Percentiles rank a stretch among this genome's conserved stretches.
Conservation (phyloP, 805 yeast genomes). For the Saccharomycopsis microspora region DNA sequence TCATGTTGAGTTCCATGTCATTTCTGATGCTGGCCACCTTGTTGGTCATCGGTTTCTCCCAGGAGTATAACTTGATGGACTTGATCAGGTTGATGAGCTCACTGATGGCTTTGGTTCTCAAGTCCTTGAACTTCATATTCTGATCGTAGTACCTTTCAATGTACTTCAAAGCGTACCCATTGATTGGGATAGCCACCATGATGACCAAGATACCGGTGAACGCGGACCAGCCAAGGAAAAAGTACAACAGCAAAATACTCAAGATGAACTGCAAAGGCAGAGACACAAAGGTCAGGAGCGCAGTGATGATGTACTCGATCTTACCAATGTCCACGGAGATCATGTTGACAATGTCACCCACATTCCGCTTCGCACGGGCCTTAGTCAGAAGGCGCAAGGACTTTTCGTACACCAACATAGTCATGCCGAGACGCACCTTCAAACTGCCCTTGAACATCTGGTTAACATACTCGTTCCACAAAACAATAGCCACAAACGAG, state of each 20-base stretch:
- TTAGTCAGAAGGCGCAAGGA: slow-evolving; percentile 57
- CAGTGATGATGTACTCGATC: slow-evolving; percentile 46
- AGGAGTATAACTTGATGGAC: slow-evolving; percentile 54
- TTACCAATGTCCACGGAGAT: slow-evolving; percentile 68
- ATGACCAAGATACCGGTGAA: slow-evolving; percentile 45
- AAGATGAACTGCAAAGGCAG: slow-evolving; percentile 47
- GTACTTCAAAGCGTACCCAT: slow-evolving; percentile 34
- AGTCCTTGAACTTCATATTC: slow-evolving; percentile 55
- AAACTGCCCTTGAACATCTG: slow-evolving; percentile 49
- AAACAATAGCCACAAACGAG: slow-evolving; percentile 47
- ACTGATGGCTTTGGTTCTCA: slow-evolving; percentile 44
- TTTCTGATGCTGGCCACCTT: slow-evolving; percentile 44
- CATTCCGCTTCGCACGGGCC: slow-evolving; percentile 44
- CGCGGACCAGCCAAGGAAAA: slow-evolving; percentile 46
- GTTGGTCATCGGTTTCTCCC: slow-evolving; percentile 55
- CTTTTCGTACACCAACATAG: slow-evolving; percentile 60
- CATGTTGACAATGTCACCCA: slow-evolving; percentile 74
- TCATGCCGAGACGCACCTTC: slow-evolving; percentile 47
- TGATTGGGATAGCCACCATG: slow-evolving; percentile 46
- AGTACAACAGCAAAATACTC: slow-evolving; percentile 42
- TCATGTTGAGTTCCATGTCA: slow-evolving; percentile 41
- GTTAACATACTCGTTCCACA: slow-evolving; percentile 60
- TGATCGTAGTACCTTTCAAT: slow-evolving; percentile 35
- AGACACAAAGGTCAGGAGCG: slow-evolving; percentile 42
- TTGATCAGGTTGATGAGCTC: slow-evolving; percentile 52